Conservation (phyloP, 2,329 filamentous ascomycete species). For the Plectosphaerella plurivora region DNA sequence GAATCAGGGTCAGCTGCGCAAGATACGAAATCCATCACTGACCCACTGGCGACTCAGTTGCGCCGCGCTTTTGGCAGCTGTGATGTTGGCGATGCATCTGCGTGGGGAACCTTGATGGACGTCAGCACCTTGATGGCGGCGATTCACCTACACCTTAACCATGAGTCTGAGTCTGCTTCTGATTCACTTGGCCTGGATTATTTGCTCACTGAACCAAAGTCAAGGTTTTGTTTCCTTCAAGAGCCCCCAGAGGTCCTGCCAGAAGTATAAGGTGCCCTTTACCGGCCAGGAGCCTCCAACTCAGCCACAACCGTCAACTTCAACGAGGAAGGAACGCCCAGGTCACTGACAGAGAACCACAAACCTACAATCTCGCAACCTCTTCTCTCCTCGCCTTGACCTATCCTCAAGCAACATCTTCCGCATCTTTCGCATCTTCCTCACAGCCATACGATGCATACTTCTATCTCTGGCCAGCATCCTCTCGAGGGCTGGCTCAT, state of each 20-base stretch:
- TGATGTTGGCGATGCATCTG: not conserved
- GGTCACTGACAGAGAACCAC: too few species aligned
- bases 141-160: not conserved
- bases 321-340: too few species aligned
- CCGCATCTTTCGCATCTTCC: not conserved
- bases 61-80: too few species aligned
- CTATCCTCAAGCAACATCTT: not conserved
- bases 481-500: slow-evolving; percentile 1
- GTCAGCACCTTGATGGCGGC: not conserved
- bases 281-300: not conserved
- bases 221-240: too few species aligned
- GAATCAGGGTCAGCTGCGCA: not conserved
- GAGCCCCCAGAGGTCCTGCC: not conserved
- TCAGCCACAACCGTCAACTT: too few species aligned
- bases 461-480: not conserved
- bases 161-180: too few species aligned
- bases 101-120: not conserved
- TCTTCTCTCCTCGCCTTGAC: not conserved
- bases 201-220: too few species aligned
- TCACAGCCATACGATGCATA: not conserved
- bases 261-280: not conserved
- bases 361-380: too few species aligned
- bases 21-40: not conserved
- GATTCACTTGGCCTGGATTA: too few species aligned
- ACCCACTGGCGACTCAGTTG: too few species aligned